These are phyloP conservation scores for Sarcodon aspratus DNA, from an alignment of 768 basidiomycete species.

Conservation along the genomic window DNA sequence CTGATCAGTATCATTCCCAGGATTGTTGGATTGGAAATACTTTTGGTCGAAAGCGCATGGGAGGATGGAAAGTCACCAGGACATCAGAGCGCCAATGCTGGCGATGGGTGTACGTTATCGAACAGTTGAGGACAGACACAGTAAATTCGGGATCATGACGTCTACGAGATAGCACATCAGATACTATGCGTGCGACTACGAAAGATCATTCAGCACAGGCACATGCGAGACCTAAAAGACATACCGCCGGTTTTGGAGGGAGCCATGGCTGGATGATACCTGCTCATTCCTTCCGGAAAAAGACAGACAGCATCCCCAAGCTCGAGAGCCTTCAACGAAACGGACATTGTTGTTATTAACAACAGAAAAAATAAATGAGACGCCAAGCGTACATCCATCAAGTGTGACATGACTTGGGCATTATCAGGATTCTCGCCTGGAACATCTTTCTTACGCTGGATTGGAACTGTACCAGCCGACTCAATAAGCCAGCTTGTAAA, in stretches of 20 bases:
- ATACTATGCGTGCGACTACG: slow-evolving; percentile 69
- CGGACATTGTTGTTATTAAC: background rate
- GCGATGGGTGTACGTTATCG: slow-evolving; percentile 78
- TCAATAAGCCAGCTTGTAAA: slow-evolving; percentile 90
- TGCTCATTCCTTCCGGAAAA: slow-evolving; percentile 81
- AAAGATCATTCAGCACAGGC: slow-evolving; percentile 1
- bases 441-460: slow-evolving; percentile 67
- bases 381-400: slow-evolving; percentile 43
- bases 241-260: slow-evolving; percentile 80
- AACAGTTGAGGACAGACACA: slow-evolving; percentile 64
- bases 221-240: slow-evolving; percentile 6
- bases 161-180: slow-evolving; percentile 65
- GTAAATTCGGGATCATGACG: slow-evolving; percentile 58
- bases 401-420: slow-evolving; percentile 49
- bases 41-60: slow-evolving; percentile 54
- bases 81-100: slow-evolving; percentile 86
- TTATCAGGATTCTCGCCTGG: slow-evolving; percentile 46
- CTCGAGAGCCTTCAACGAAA: slow-evolving; percentile 48
- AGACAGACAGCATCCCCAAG: slow-evolving; percentile 69
- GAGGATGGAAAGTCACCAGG: slow-evolving; percentile 69
- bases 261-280: slow-evolving; percentile 80
- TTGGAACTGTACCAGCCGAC: slow-evolving; percentile 77
- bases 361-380: background rate
- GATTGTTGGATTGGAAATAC: slow-evolving; percentile 20
- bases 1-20: background rate